Evolutionary conservation across 306 rosid species (phyloP), one percentile per base, ranked within the genome.

Genomic region (Mimosa bimucronata): DNA sequence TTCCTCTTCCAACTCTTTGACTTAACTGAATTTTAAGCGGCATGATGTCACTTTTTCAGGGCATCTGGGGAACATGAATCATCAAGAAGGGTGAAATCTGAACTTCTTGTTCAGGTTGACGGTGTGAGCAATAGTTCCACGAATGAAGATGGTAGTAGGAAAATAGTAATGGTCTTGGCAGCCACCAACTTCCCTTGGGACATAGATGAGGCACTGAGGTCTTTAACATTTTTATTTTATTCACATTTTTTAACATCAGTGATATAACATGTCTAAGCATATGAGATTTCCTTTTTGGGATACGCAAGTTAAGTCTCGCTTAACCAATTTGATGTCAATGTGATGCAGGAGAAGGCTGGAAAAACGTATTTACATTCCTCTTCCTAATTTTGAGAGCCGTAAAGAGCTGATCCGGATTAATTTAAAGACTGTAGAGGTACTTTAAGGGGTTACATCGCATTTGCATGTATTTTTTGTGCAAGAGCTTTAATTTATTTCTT

Each of bases 21-120:
- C 29, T 71, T 6, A 6, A 21, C 50, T 78, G 77, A 80, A 57
- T 52, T 81, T 18, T 77, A 52, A 77, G 62, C 34, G 80, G 79
- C 42, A 53, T 53, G 34, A 26, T 60, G 73, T 72, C 44, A 53
- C 82, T 79, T 85, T 73, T 77, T 70, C 79, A 96, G 98, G 85
- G 98, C 99, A 64, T 96, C 99, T 10, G 99, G 99, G 68, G 99
- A 96, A 90, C 99, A 96, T 79, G 99, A 96, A 83, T 96, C 98
- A 13, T 96, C 99, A 25, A 87, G 99, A 93, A 91, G 99, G 86
- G 99, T 96, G 76, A 96, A 96, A 79, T 96, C 98, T 57, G 99
- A 96, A 82, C 97, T 96, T 69, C 86, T 96, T 70, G 99, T 96
- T 87, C 99, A 96, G 93, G 99, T 96, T 65, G 99, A 96, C 85